A percentile compares a stretch with the other conserved stretches of the same genome.
phyloP scores from a whole-genome alignment of 2,329 filamentous ascomycete species.

The Colletotrichum gloeosporioides region DNA sequence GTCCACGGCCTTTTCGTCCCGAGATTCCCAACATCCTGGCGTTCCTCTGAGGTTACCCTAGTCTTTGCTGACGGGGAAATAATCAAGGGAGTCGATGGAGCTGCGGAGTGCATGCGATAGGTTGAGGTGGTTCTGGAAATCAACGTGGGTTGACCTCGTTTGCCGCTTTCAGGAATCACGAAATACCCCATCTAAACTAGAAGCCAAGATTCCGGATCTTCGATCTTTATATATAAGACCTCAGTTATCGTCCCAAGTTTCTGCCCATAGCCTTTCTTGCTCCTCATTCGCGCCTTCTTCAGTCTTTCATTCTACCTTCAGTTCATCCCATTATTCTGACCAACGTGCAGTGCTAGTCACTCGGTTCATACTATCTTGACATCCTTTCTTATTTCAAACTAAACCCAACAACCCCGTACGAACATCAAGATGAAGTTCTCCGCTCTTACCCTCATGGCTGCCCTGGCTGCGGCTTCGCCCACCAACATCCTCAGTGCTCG shows the following conservation, averaged over 20 bases:
- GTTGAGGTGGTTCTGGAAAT: not conserved
- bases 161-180: not conserved
- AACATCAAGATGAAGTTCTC: constrained; percentile 19
- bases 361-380: not conserved
- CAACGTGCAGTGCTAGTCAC: constrained; percentile 7
- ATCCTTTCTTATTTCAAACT: not conserved
- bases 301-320: not conserved
- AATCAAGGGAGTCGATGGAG: not conserved
- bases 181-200: not conserved
- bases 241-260: not conserved
- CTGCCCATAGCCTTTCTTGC: not conserved
- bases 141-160: not conserved
- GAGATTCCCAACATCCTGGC: not conserved
- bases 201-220: not conserved
- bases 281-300: not conserved
- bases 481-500: constrained; percentile 13
- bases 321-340: not conserved
- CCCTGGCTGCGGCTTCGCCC: constrained; percentile 16
- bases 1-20: not conserved
- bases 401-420: constrained; percentile 14
- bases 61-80: not conserved
- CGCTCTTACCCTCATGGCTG: constrained; percentile 15
- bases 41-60: not conserved
- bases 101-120: not conserved
- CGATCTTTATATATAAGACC: not conserved